Conservation (phyloP, 2,329 filamentous ascomycete genomes). For the Fusarium sp. region DNA sequence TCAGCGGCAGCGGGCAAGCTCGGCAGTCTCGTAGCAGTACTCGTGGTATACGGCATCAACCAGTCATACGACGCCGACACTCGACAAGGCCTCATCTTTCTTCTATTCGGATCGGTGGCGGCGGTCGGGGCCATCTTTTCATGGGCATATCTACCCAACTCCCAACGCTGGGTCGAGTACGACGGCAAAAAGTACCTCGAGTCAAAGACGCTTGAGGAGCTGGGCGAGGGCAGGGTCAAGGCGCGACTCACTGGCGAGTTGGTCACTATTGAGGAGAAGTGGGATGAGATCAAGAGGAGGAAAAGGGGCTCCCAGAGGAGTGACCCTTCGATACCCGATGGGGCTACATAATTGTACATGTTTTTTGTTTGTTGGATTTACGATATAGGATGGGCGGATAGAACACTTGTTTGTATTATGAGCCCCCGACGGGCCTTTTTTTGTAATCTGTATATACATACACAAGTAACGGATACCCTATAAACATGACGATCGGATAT, state of each 20-base stretch:
- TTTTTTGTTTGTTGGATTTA: background rate
- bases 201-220: conserved; percentile 61
- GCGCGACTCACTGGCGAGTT: conserved; percentile 57
- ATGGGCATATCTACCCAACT: conserved; percentile 63
- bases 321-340: conserved; percentile 39
- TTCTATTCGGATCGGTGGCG: conserved; percentile 62
- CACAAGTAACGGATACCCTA: conserved; percentile 17
- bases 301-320: conserved; percentile 38
- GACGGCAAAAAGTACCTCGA: conserved; percentile 52
- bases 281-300: conserved; percentile 51
- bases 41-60: conserved; percentile 63
- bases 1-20: conserved; percentile 70
- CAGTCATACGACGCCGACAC: conserved; percentile 53
- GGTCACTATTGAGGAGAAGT: conserved; percentile 57
- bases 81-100: conserved; percentile 61
- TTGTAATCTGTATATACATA: conserved; percentile 7
- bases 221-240: conserved; percentile 59
- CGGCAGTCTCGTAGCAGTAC: conserved; percentile 63
- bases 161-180: conserved; percentile 54
- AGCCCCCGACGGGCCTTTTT: background rate
- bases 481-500: conserved; percentile 4
- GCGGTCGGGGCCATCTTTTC: conserved; percentile 60
- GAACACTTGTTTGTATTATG: conserved; percentile 5
- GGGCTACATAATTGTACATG: conserved; percentile 14
- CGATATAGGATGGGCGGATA: background rate